phyloP scores from a whole-genome alignment of 257 asterid genomes.

The Primulina huaijiensis region DNA sequence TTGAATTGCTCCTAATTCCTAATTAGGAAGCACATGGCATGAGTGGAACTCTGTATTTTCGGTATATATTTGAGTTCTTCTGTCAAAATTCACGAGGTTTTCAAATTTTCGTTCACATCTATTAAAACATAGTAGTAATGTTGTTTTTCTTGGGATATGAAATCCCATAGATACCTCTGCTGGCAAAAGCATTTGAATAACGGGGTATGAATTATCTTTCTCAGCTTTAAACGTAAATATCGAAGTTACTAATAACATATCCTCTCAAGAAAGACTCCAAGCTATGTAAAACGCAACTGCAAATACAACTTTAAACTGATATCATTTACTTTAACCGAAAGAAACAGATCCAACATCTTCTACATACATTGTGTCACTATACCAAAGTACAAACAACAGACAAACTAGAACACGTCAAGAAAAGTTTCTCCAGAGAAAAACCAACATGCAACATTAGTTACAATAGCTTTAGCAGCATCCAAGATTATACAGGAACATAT shows the following conservation, averaged over 20 bases:
- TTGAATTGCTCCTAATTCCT: background rate
- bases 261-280: background rate
- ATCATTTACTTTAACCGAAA: background rate
- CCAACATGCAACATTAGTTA: conserved; percentile 19
- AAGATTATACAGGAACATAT: conserved; percentile 19
- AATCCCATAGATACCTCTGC: background rate
- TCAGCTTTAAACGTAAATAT: no score
- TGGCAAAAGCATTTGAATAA: background rate
- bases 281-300: background rate
- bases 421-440: conserved; percentile 43
- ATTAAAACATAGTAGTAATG: background rate
- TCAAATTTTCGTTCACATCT: no score
- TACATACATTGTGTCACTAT: background rate
- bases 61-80: background rate
- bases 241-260: background rate
- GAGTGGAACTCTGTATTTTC: background rate
- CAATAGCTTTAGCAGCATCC: conserved; percentile 26
- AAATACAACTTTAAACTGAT: no score
- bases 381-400: background rate
- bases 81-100: background rate
- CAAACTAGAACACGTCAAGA: background rate
- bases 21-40: background rate
- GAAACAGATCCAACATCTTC: background rate
- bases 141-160: background rate
- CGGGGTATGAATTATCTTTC: background rate